A percentile compares a stretch with the other conserved stretches of the same genome.
Conservation (phyloP, 257 asterid species). For the Galeopsis tetrahit region DNA sequence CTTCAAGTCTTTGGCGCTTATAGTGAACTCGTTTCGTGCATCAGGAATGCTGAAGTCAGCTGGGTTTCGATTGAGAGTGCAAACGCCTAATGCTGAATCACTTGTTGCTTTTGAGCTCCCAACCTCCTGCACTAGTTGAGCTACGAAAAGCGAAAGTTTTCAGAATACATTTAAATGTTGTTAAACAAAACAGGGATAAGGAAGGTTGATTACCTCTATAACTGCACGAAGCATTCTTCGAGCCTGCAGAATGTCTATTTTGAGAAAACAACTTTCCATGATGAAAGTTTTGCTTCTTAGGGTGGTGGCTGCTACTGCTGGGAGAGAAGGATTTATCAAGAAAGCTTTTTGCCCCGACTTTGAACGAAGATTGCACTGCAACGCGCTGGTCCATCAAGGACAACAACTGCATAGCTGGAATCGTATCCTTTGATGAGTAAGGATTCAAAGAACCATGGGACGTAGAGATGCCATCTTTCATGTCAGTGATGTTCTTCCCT, state of each 20-base stretch:
- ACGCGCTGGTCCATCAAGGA: conserved; percentile 69
- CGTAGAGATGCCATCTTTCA: conserved; percentile 35
- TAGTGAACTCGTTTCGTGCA: conserved; percentile 52
- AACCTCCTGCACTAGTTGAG: conserved; percentile 34
- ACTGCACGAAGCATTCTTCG: conserved; percentile 37
- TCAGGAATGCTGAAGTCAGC: conserved; percentile 67
- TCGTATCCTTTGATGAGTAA: conserved; percentile 59
- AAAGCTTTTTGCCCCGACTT: conserved; percentile 44
- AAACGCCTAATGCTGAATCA: conserved; percentile 32
- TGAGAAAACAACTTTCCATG: conserved; percentile 41
- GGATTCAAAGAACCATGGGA: conserved; percentile 49
- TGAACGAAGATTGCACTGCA: conserved; percentile 41
- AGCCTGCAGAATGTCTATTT: conserved; percentile 43
- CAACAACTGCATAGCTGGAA: conserved; percentile 83
- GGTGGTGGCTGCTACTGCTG: conserved; percentile 45
- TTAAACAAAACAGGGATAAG: neutral
- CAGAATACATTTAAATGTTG: neutral
- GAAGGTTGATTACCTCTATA: conserved; percentile 39
- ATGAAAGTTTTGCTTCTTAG: conserved; percentile 46
- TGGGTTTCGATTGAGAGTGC: conserved; percentile 69
- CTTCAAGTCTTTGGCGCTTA: conserved; percentile 48
- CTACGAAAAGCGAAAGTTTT: conserved; percentile 21
- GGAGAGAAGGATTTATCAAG: conserved; percentile 56
- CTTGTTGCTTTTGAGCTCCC: conserved; percentile 29
- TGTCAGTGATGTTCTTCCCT: conserved; percentile 41